A percentile compares a stretch with the other conserved stretches of the same genome.
Evolutionary conservation across 179 eudicot species (phyloP).

Genomic region (Corrigiola litoralis): DNA sequence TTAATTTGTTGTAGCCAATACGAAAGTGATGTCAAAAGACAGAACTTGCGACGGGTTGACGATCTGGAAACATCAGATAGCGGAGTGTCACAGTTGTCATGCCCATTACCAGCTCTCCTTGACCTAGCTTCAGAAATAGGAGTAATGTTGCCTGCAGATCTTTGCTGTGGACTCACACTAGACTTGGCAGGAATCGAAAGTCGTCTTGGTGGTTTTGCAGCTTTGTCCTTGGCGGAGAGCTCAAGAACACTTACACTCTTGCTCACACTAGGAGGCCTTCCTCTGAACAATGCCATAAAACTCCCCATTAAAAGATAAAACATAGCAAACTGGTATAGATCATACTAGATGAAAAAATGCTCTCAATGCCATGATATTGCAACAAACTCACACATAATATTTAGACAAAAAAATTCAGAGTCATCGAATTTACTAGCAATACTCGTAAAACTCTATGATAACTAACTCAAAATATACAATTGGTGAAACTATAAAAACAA

Average conservation of each 20-base stretch:
- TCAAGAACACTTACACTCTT: slow-evolving; percentile 69
- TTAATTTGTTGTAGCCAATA: slow-evolving; percentile 89
- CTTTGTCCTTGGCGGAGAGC: slow-evolving; percentile 57
- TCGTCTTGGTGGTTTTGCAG: slow-evolving; percentile 71
- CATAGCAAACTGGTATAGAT: no score
- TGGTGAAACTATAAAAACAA: no score
- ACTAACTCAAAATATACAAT: no score
- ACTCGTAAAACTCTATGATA: no score
- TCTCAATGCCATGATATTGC: no score
- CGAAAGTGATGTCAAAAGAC: slow-evolving; percentile 56
- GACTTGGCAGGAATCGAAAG: slow-evolving; percentile 66
- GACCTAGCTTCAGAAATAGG: slow-evolving; percentile 67
- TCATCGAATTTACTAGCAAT: no score
- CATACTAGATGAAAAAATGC: background rate
- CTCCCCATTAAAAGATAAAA: background rate
- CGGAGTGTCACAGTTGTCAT: slow-evolving; percentile 51
- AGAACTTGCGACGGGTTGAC: slow-evolving; percentile 51
- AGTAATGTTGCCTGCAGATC: slow-evolving; percentile 35
- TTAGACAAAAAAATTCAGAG: background rate
- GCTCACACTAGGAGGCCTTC: slow-evolving; percentile 53
- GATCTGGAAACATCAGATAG: slow-evolving; percentile 58
- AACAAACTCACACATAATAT: background rate
- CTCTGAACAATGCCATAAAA: slow-evolving; percentile 33
- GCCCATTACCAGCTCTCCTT: slow-evolving; percentile 34
- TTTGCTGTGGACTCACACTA: slow-evolving; percentile 43